Percentiles rank a stretch among this genome's conserved stretches.
These are phyloP conservation scores for Cladorrhinum samala DNA, from an alignment of 495 filamentous ascomycete genomes.

Conservation along the genomic window DNA sequence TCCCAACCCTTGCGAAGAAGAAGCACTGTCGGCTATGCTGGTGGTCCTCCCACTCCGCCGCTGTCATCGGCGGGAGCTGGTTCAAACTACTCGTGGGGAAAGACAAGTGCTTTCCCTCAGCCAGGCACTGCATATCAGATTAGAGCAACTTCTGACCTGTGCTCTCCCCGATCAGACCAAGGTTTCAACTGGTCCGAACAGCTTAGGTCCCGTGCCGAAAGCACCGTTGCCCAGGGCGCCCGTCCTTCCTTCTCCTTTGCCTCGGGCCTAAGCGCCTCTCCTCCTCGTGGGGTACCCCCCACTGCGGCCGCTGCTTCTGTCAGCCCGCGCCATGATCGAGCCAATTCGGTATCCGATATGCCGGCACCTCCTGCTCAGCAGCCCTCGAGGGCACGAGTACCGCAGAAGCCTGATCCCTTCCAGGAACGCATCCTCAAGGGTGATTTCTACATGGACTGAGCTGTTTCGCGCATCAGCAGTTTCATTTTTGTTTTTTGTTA, in stretches of 20 bases:
- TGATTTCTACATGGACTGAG: conserved; percentile 97
- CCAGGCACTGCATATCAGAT: conserved; percentile 48
- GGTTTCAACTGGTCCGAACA: conserved; percentile 93
- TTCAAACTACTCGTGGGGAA: conserved; percentile 29
- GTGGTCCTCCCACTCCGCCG: conserved; percentile 22
- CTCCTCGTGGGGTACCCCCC: conserved; percentile 36
- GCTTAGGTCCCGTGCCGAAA: conserved; percentile 81
- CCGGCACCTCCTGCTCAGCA: conserved; percentile 50
- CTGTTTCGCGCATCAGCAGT: neutral
- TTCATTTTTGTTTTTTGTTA: neutral
- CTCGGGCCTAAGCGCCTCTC: conserved; percentile 29
- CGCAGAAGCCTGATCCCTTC: conserved; percentile 75
- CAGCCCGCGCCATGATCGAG: conserved; percentile 55
- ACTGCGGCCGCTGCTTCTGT: conserved; percentile 16
- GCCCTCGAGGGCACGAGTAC: conserved; percentile 36
- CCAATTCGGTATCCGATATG: conserved; percentile 65
- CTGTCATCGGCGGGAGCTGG: conserved; percentile 12
- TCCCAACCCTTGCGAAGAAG: conserved; percentile 23
- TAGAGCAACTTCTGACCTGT: conserved; percentile 56
- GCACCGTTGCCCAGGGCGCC: conserved; percentile 57
- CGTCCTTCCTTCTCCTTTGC: conserved; percentile 40
- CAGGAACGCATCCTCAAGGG: conserved; percentile 95
- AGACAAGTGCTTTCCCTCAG: conserved; percentile 34
- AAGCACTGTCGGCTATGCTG: conserved; percentile 21
- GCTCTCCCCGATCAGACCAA: conserved; percentile 61